phyloP scores from a whole-genome alignment of 106 monocot species.

The Dendrobium catenatum region DNA sequence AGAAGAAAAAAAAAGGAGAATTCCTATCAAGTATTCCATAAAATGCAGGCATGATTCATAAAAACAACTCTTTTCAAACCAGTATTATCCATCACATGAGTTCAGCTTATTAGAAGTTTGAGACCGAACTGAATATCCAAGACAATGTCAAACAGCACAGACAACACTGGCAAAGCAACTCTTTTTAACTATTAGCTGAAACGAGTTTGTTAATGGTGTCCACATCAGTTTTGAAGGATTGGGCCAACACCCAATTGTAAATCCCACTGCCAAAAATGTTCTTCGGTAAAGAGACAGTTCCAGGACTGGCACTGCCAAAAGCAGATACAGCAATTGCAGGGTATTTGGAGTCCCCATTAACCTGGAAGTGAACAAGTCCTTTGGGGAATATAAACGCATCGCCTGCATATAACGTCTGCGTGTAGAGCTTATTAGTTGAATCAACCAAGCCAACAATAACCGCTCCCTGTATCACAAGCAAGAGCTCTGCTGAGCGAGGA shows the following conservation, averaged over 20 bases:
- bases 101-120: too few species aligned
- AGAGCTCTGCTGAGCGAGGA: conserved; percentile 5
- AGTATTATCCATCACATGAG: too few species aligned
- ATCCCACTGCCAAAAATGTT: conserved; percentile 18
- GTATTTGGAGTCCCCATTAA: neutral
- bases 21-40: too few species aligned
- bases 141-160: too few species aligned
- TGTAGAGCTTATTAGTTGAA: conserved; percentile 10
- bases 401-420: conserved; percentile 6
- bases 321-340: conserved; percentile 14
- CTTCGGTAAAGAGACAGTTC: conserved; percentile 6
- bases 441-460: conserved; percentile 5
- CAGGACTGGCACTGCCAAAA: conserved; percentile 21
- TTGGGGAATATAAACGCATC: conserved; percentile 22
- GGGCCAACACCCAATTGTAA: neutral
- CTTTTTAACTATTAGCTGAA: neutral
- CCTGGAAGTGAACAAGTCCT: conserved; percentile 19
- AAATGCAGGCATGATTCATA: too few species aligned
- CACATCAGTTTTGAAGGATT: conserved; percentile 21
- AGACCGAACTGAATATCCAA: too few species aligned
- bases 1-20: too few species aligned
- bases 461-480: neutral
- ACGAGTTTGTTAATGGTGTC: conserved; percentile 6
- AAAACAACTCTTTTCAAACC: too few species aligned
- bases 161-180: neutral